Evolutionary conservation across 306 rosid species (phyloP).

Genomic region (Quercus robur): DNA sequence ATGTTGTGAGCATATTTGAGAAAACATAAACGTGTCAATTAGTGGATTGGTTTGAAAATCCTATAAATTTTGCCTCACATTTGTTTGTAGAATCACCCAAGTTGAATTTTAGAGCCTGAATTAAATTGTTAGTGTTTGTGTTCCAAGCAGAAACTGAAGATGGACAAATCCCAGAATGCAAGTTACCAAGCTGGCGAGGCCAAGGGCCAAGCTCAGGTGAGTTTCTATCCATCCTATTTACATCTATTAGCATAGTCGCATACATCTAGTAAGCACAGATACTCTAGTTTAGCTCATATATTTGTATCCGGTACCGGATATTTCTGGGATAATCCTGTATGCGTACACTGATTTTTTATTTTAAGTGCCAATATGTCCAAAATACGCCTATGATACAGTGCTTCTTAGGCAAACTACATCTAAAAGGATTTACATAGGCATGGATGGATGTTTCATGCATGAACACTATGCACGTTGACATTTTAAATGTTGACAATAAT

Average conservation of each 20-base stretch:
- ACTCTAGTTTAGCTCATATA: too few species aligned
- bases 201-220: slow-evolving; percentile 41
- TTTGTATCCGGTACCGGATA: too few species aligned
- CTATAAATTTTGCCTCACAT: slow-evolving; percentile 6
- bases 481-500: not conserved
- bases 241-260: not conserved
- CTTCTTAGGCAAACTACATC: not conserved
- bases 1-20: not conserved
- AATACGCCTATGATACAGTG: too few species aligned
- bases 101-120: not conserved
- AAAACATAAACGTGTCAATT: slow-evolving; percentile 6
- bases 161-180: slow-evolving; percentile 30
- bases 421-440: not conserved
- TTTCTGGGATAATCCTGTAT: too few species aligned
- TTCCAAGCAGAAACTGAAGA: slow-evolving; percentile 3
- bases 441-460: not conserved
- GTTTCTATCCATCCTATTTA: not conserved
- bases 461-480: too few species aligned
- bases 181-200: slow-evolving; percentile 43
- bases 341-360: too few species aligned
- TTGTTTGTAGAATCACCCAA: not conserved
- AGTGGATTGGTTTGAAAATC: not conserved
- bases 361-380: too few species aligned
- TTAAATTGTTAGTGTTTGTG: not conserved
- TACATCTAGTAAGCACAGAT: not conserved